phyloP scores from a whole-genome alignment of 352 stramenopile species.

The Pseudoperonospora humuli region DNA sequence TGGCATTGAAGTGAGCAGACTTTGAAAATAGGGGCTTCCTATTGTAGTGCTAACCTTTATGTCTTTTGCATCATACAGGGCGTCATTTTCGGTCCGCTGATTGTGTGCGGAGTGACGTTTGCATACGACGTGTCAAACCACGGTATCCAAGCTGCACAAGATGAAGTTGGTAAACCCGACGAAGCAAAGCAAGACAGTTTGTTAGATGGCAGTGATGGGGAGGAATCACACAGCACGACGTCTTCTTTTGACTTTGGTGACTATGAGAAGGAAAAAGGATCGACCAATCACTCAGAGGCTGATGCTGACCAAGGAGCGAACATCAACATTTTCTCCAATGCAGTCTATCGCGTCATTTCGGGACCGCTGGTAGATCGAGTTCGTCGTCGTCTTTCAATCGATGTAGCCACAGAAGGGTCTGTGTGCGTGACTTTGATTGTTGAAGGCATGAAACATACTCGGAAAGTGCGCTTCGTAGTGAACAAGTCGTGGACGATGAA shows the following conservation, averaged over 20 bases:
- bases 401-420: slow-evolving; percentile 67
- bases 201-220: slow-evolving; percentile 42
- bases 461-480: slow-evolving; percentile 68
- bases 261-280: slow-evolving; percentile 15
- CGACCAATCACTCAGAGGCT: slow-evolving; percentile 9
- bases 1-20: slow-evolving; percentile 57
- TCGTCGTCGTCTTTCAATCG: slow-evolving; percentile 63
- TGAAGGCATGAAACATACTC: slow-evolving; percentile 45
- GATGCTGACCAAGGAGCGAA: slow-evolving; percentile 21
- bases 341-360: slow-evolving; percentile 78
- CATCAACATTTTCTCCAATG: slow-evolving; percentile 73
- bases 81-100: slow-evolving; percentile 79
- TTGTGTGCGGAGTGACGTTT: slow-evolving; percentile 77
- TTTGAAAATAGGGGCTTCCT: background rate
- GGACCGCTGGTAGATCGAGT: slow-evolving; percentile 71
- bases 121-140: slow-evolving; percentile 84
- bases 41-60: background rate
- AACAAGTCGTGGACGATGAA: slow-evolving; percentile 61
- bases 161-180: slow-evolving; percentile 46
- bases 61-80: slow-evolving; percentile 27
- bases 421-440: slow-evolving; percentile 62
- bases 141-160: slow-evolving; percentile 76
- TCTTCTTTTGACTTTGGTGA: slow-evolving; percentile 37
- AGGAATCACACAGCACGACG: slow-evolving; percentile 33
- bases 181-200: slow-evolving; percentile 23